phyloP scores from a whole-genome alignment of 2,329 filamentous ascomycete genomes.

The Elsinoe perseae region DNA sequence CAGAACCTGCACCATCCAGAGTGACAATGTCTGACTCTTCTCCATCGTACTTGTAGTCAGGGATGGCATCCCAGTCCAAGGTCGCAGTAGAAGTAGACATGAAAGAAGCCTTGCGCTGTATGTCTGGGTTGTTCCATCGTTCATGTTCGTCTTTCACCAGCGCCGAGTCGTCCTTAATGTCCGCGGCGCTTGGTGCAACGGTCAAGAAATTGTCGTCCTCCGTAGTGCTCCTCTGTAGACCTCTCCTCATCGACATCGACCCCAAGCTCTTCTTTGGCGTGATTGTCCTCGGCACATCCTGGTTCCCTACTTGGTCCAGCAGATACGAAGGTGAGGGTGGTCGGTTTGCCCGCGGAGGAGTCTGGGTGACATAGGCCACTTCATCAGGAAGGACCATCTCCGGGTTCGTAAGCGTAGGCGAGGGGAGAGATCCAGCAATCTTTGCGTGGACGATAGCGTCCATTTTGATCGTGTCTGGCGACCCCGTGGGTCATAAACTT shows the following conservation, averaged over 20 bases:
- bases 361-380: constrained; percentile 17
- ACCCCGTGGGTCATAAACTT: not conserved
- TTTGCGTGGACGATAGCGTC: not conserved
- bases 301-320: not conserved
- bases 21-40: constrained; percentile 19
- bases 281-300: not conserved
- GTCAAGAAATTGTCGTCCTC: constrained; percentile 12
- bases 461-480: constrained; percentile 6
- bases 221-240: constrained; percentile 1
- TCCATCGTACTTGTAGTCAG: constrained; percentile 15
- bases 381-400: constrained; percentile 85
- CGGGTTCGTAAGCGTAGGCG: constrained; percentile 83
- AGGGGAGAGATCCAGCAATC: constrained; percentile 46
- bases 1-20: constrained; percentile 20
- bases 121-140: constrained; percentile 1
- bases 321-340: constrained; percentile 21
- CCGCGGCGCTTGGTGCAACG: not conserved
- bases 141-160: not conserved
- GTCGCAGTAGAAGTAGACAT: constrained; percentile 8
- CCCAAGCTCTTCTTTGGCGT: constrained; percentile 13
- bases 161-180: not conserved
- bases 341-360: constrained; percentile 20
- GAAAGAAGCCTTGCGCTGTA: constrained; percentile 10
- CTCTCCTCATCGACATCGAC: constrained; percentile 5
- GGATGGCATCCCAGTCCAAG: constrained; percentile 13